A percentile compares a stretch with the other conserved stretches of the same genome.
These are phyloP conservation scores for Nemophila menziesii DNA, from an alignment of 257 asterid genomes.

Conservation along the genomic window DNA sequence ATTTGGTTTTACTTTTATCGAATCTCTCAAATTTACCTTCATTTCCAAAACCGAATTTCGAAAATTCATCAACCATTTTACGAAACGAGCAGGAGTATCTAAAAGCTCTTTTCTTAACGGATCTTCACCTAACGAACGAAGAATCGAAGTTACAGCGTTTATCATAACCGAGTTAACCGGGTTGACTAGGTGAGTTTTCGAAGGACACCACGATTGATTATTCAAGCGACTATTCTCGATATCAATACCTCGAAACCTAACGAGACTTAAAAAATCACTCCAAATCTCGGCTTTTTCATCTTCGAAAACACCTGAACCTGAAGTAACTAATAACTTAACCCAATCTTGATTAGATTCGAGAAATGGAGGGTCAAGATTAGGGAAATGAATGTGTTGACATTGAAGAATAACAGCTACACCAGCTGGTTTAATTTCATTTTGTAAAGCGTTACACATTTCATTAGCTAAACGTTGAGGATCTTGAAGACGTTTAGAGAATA, in stretches of 20 bases:
- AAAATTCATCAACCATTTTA: slow-evolving; percentile 73
- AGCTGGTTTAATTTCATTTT: slow-evolving; percentile 58
- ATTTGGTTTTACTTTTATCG: slow-evolving; percentile 17
- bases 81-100: slow-evolving; percentile 63
- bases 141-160: slow-evolving; percentile 49
- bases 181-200: slow-evolving; percentile 19
- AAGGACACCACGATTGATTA: slow-evolving; percentile 63
- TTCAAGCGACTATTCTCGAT: slow-evolving; percentile 9
- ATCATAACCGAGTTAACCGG: slow-evolving; percentile 38
- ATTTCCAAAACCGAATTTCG: slow-evolving; percentile 38
- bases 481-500: slow-evolving; percentile 81
- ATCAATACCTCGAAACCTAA: slow-evolving; percentile 45
- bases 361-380: slow-evolving; percentile 33
- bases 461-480: slow-evolving; percentile 74
- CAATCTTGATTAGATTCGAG: slow-evolving; percentile 42
- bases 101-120: slow-evolving; percentile 65
- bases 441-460: slow-evolving; percentile 60
- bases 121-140: slow-evolving; percentile 64
- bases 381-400: slow-evolving; percentile 64
- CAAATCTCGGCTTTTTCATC: slow-evolving; percentile 40
- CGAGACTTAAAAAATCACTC: slow-evolving; percentile 62
- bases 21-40: slow-evolving; percentile 46
- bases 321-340: slow-evolving; percentile 31
- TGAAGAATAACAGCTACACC: slow-evolving; percentile 85
- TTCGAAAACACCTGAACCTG: slow-evolving; percentile 78